Evolutionary conservation across 139 green algal genomes (phyloP), one percentile per base, ranked within the genome.

Genomic region (Ettlia oleoabundans): DNA sequence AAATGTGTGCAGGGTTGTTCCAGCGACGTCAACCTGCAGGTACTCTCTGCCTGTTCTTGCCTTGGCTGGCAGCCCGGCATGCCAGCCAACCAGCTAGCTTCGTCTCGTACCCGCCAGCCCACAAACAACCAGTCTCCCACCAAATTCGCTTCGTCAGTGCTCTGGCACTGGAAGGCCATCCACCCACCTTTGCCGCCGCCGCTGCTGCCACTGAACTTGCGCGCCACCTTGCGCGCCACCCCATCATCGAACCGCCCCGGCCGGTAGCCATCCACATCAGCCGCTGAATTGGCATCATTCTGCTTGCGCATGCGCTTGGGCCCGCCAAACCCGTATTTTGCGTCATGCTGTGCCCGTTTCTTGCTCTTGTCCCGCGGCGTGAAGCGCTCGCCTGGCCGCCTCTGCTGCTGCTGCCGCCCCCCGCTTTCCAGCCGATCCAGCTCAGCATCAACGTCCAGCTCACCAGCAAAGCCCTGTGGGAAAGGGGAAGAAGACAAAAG

Each of bases 291-390:
- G 0, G 94, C 92, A 74, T 98, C 94, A 86, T 99, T 99, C 90
- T 97, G 95, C 89, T 98, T 98, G 35, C 80, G 76, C 67, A 92
- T 47, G 13, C 88, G 76, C 86, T 98, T 98, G 65, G 80, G 88
- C 2, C 96, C 96, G 26, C 96, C 95, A 89, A 97, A 98, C 21
- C 94, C 93, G 82, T 90, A 97, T 78, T 96, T 96, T 32, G 81
- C 41, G 73, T 97, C 83, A 19, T 86, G 81, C 37, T 75, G 55
- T 58, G 84, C 79, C 7, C 91, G 89, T 83, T 94, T 94, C 82
- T 91, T 93, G 74, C 55, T 88, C 72, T 87, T 87, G 35, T 81
- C 63, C 1, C 42, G 58, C 18, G 74, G 38, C 24, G 76, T 62
- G 37, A 89, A 88, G 42, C 84, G 80, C 78, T 82, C 51, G 42